Conservation (phyloP, 768 basidiomycete species). For the Leucocoprinus birnbaumii region DNA sequence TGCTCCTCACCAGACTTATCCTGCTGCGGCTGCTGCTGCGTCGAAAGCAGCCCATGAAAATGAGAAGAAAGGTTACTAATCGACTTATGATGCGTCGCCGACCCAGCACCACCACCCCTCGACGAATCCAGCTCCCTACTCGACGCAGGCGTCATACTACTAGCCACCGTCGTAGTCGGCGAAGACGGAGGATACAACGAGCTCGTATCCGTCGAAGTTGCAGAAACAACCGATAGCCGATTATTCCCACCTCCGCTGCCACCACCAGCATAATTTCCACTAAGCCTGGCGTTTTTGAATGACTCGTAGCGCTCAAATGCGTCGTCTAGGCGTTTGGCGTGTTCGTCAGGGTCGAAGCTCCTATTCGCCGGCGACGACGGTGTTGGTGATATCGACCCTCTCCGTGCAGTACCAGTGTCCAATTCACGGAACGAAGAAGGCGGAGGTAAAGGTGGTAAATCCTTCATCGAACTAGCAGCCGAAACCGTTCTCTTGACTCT, state of each 20-base stretch:
- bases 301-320: slow-evolving; percentile 89
- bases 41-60: slow-evolving; percentile 4
- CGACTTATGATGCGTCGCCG: background rate
- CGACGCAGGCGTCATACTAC: slow-evolving; percentile 17
- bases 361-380: slow-evolving; percentile 16
- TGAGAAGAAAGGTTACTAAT: slow-evolving; percentile 12
- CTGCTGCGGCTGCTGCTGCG: background rate
- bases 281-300: slow-evolving; percentile 54
- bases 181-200: slow-evolving; percentile 28
- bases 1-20: slow-evolving; percentile 5
- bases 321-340: slow-evolving; percentile 60
- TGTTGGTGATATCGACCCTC: background rate
- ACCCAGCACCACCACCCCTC: background rate
- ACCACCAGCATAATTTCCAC: slow-evolving; percentile 25
- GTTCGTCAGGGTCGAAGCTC: slow-evolving; percentile 29
- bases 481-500: background rate
- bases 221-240: slow-evolving; percentile 64
- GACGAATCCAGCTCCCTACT: slow-evolving; percentile 5
- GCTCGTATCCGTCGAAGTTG: slow-evolving; percentile 26
- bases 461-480: background rate
- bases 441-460: slow-evolving; percentile 1
- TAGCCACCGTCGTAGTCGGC: slow-evolving; percentile 32
- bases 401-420: background rate
- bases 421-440: too few relatives aligned
- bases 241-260: too few relatives aligned